A percentile compares a stretch with the other conserved stretches of the same genome.
These are phyloP conservation scores for Trichoderma harzianum DNA, from an alignment of 2,329 filamentous ascomycete species.

Conservation along the genomic window DNA sequence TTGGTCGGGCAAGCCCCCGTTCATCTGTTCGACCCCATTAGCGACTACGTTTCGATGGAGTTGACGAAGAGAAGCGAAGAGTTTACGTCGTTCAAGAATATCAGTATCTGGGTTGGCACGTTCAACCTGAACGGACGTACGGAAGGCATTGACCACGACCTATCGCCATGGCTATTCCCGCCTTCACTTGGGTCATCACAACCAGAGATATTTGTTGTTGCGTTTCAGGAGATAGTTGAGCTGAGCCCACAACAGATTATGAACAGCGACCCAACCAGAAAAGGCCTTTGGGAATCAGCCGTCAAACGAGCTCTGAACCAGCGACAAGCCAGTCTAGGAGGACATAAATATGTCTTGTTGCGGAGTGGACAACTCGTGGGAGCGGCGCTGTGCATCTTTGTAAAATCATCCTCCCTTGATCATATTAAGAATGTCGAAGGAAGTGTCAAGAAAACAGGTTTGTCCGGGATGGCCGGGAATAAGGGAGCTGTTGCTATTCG, in stretches of 20 bases:
- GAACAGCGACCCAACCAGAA: slow-evolving; percentile 88
- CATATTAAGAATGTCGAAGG: slow-evolving; percentile 97
- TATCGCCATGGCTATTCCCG: slow-evolving; percentile 83
- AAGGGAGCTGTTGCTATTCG: slow-evolving; percentile 96
- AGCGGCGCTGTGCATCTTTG: slow-evolving; percentile 87
- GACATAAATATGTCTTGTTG: slow-evolving; percentile 81
- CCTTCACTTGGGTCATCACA: slow-evolving; percentile 53
- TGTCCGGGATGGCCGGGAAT: slow-evolving; percentile 97
- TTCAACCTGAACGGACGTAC: slow-evolving; percentile 94
- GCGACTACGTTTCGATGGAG: slow-evolving; percentile 81
- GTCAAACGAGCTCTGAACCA: slow-evolving; percentile 75
- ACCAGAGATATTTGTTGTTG: slow-evolving; percentile 84
- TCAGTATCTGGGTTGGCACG: slow-evolving; percentile 81
- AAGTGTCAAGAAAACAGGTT: slow-evolving; percentile 86
- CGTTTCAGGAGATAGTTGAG: slow-evolving; percentile 98
- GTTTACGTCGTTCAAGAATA: slow-evolving; percentile 70
- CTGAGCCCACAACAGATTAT: slow-evolving; percentile 97
- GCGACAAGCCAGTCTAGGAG: slow-evolving; percentile 60
- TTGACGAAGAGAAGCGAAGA: slow-evolving; percentile 65
- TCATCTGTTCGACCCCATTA: slow-evolving; percentile 88
- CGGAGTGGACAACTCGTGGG: slow-evolving; percentile 93
- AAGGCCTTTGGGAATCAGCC: slow-evolving; percentile 80
- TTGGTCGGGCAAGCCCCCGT: slow-evolving; percentile 81
- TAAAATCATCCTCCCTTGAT: slow-evolving; percentile 70
- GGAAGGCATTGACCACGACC: slow-evolving; percentile 70